Conservation (phyloP, 371 early-diverging fungal genomes). For the Mortierella sp. region DNA sequence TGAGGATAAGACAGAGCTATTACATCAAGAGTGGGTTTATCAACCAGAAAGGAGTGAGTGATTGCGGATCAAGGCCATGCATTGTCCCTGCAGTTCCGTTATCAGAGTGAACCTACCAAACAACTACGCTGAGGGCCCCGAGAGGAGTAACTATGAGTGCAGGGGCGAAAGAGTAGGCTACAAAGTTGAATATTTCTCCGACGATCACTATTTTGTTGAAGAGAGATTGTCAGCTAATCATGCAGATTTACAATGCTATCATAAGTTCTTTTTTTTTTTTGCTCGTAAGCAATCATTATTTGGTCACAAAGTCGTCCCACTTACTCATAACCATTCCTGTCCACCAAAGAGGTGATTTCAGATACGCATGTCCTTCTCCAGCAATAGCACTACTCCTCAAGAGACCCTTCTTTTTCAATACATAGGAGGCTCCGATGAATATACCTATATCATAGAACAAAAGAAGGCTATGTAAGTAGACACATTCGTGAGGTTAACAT, state of each 20-base stretch:
- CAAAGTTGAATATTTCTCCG: slow-evolving; percentile 94
- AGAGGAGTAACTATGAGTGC: slow-evolving; percentile 97
- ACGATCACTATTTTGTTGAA: slow-evolving; percentile 66
- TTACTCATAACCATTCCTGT: slow-evolving; percentile 87
- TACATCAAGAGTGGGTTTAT: neutral
- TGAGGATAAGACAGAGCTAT: slow-evolving; percentile 90
- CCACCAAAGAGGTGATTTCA: slow-evolving; percentile 95
- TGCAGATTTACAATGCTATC: too few species aligned
- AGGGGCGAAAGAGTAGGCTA: slow-evolving; percentile 95
- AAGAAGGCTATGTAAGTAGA: neutral
- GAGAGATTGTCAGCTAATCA: neutral
- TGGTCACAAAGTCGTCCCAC: slow-evolving; percentile 35
- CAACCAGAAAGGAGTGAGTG: too few species aligned
- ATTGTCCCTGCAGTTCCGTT: neutral
- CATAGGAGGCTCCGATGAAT: slow-evolving; percentile 92
- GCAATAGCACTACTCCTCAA: slow-evolving; percentile 79
- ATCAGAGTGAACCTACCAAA: slow-evolving; percentile 58
- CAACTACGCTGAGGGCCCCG: slow-evolving; percentile 92
- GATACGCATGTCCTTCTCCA: slow-evolving; percentile 87
- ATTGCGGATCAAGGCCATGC: neutral
- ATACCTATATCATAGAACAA: slow-evolving; percentile 64
- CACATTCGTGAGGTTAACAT: neutral
- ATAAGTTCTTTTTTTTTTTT: neutral
- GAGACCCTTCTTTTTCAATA: slow-evolving; percentile 95
- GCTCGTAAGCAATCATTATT: slow-evolving; percentile 19